Conservation (phyloP, 208 protist species). For the Trichomonas gallinae region DNA sequence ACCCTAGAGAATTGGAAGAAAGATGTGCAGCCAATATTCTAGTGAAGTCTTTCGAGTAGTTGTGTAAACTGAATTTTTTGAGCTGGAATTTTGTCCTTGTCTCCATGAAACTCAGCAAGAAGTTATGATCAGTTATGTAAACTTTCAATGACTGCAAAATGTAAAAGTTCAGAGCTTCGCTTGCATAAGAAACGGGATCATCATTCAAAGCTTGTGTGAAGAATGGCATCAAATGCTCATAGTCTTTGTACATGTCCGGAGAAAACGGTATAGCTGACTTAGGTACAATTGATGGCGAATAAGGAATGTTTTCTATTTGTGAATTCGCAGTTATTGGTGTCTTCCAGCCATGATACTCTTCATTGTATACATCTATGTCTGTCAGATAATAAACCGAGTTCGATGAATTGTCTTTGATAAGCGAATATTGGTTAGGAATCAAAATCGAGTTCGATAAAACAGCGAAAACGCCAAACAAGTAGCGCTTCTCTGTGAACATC, state of each 20-base stretch:
- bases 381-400: neutral
- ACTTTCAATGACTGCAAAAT: neutral
- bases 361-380: neutral
- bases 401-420: neutral
- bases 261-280: neutral
- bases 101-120: neutral
- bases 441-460: neutral
- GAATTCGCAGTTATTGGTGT: neutral
- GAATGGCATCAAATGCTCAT: neutral
- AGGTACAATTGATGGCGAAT: neutral
- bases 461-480: neutral
- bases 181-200: neutral
- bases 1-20: neutral
- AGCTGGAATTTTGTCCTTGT: neutral
- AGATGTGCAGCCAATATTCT: neutral
- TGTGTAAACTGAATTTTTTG: neutral
- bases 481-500: neutral
- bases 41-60: neutral
- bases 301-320: neutral
- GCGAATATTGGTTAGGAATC: neutral
- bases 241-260: neutral
- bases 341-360: neutral
- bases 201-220: neutral
- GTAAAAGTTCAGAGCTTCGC: neutral
- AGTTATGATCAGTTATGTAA: neutral